phyloP scores from a whole-genome alignment of 2,329 filamentous ascomycete genomes.

The Phoma sp. region DNA sequence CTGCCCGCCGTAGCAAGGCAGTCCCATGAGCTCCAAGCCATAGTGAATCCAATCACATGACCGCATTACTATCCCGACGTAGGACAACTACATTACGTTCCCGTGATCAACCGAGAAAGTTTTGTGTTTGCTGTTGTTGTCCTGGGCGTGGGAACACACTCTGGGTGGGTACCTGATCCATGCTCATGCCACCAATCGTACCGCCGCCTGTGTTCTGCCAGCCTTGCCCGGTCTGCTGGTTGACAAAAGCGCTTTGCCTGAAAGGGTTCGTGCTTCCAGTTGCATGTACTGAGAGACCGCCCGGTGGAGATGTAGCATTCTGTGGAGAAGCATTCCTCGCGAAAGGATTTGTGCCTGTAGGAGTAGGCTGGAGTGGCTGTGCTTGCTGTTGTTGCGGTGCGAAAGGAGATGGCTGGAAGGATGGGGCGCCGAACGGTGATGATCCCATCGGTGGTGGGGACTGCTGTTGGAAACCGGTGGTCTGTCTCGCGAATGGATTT shows the following conservation, averaged over 20 bases:
- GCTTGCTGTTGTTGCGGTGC: conserved; percentile 45
- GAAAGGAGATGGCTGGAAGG: conserved; percentile 43
- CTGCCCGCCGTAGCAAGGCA: conserved; percentile 7
- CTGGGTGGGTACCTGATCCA: conserved; percentile 80
- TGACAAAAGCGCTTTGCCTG: conserved; percentile 87
- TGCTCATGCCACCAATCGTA: conserved; percentile 74
- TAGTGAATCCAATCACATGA: conserved; percentile 5
- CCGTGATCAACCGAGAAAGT: conserved; percentile 35
- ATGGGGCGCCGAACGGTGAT: conserved; percentile 36
- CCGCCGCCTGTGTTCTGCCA: conserved; percentile 82
- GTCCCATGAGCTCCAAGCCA: neutral
- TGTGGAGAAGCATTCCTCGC: conserved; percentile 60
- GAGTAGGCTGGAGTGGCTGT: conserved; percentile 60
- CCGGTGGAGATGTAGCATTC: conserved; percentile 35
- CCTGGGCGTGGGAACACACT: conserved; percentile 86
- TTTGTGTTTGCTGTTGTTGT: conserved; percentile 45
- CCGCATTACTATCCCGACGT: neutral
- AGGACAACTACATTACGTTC: neutral
- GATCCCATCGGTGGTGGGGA: conserved; percentile 34
- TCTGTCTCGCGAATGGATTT: conserved; percentile 82
- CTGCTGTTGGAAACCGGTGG: conserved; percentile 36
- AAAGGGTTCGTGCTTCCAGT: conserved; percentile 96
- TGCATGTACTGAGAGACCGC: conserved; percentile 67
- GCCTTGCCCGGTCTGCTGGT: conserved; percentile 83
- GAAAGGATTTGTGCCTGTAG: conserved; percentile 77